Evolutionary conservation across 2,329 filamentous ascomycete genomes (phyloP), one percentile per base, ranked within the genome.

Genomic region (Colletotrichum sp.): DNA sequence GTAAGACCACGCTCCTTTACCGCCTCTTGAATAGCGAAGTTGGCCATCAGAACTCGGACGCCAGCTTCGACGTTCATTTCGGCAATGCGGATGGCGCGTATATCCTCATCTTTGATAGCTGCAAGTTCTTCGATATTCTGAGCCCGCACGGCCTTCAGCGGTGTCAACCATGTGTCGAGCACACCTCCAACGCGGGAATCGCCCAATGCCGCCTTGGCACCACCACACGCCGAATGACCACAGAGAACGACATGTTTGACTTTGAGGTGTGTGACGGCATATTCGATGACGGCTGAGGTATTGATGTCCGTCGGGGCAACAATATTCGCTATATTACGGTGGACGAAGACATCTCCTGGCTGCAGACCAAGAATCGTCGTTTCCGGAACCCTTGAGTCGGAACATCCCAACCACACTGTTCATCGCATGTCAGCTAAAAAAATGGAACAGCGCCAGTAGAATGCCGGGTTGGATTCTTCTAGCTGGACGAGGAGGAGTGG

Each of bases 271-370:
- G 86, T 87, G 75, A 98, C 94, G 59, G 95, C 94, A 83, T 93
- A 98, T 82, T 96, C 93, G 82, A 98, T 93, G 62, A 96, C 95
- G 71, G 92, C 91, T 13, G 92, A 89, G 39, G 93, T 92, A 86
- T 92, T 95, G 83, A 96, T 90, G 83, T 98, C 95, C 80, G 92
- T 92, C 25, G 92, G 88, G 73, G 92, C 92, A 78, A 98, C 87
- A 81, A 96, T 92, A 87, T 98, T 98, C 85, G 95, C 95, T 83
- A 98, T 96, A 88, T 98, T 98, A 83, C 95, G 94, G 88, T 98
- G 95, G 69, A 95, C 94, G 84, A 98, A 98, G 79, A 98, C 93
- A 80, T 98, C 95, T 75, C 95, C 95, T 5, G 95, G 95, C 81
- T 95, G 90, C 75, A 95, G 89, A 81, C 94, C 93, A 32, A 96